Evolutionary conservation across 2,329 filamentous ascomycete genomes (phyloP).

Genomic region (Stemphylium beticola): DNA sequence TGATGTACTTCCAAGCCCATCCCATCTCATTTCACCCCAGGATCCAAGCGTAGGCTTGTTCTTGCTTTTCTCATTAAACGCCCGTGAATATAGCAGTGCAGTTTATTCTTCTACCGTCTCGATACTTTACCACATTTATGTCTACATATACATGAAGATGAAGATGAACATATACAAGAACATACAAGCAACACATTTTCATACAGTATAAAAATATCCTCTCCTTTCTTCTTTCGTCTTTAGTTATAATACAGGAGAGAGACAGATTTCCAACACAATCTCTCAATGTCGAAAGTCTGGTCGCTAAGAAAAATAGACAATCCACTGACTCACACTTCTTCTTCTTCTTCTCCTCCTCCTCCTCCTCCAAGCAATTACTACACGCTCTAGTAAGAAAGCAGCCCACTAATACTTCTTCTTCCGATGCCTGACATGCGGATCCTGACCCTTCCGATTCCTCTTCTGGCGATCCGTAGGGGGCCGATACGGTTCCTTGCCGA

Average conservation of each 20-base stretch:
- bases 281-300: not conserved
- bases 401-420: slow-evolving; percentile 36
- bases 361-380: not conserved
- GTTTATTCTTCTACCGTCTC: too few relatives aligned
- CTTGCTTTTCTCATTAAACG: too few relatives aligned
- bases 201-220: not conserved
- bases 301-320: not conserved
- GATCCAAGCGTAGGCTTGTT: too few relatives aligned
- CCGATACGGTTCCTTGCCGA: slow-evolving; percentile 40
- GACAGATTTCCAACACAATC: not conserved
- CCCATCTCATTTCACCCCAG: too few relatives aligned
- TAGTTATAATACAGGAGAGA: too few relatives aligned
- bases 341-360: not conserved
- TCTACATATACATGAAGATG: too few relatives aligned
- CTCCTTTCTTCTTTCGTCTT: not conserved
- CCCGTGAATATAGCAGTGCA: too few relatives aligned
- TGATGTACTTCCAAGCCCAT: too few relatives aligned
- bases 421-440: slow-evolving; percentile 37
- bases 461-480: slow-evolving; percentile 43
- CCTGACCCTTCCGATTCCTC: slow-evolving; percentile 37
- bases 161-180: not conserved
- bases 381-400: too few relatives aligned
- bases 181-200: not conserved
- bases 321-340: not conserved
- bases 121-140: too few relatives aligned